phyloP scores from a whole-genome alignment of 1,284 basidiomycete species.

The Trametes versicolor region DNA sequence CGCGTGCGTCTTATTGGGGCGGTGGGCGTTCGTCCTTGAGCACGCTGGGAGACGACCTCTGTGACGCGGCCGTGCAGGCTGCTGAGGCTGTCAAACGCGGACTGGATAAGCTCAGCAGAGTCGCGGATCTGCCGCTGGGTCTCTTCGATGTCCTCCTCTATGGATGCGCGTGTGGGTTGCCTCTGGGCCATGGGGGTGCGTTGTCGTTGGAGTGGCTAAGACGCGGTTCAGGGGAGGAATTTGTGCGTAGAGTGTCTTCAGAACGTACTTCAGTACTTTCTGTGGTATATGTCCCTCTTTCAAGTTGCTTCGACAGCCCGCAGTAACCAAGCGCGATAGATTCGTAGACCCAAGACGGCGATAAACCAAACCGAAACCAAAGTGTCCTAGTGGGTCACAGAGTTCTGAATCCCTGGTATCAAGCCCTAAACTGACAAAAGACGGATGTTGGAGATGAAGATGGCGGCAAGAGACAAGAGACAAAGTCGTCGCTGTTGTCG shows the following conservation, averaged over 20 bases:
- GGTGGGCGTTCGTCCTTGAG: constrained; percentile 4
- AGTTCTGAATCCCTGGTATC: neutral
- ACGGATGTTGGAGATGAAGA: neutral
- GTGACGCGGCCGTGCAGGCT: constrained; percentile 26
- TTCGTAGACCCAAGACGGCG: neutral
- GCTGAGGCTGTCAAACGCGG: constrained; percentile 30
- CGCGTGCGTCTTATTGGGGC: neutral
- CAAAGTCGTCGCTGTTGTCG: constrained; percentile 6
- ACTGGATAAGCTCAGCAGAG: constrained; percentile 30
- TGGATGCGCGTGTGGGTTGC: constrained; percentile 5
- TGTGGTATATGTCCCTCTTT: neutral
- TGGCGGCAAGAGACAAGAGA: neutral
- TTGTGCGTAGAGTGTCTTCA: neutral
- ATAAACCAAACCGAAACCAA: neutral
- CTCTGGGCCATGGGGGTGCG: neutral
- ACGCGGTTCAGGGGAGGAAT: neutral
- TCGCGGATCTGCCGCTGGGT: constrained; percentile 29
- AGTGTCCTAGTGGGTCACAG: neutral
- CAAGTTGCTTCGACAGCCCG: neutral
- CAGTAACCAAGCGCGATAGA: neutral
- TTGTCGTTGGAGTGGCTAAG: neutral
- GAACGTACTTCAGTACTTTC: neutral
- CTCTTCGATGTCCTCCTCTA: constrained; percentile 33
- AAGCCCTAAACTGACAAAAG: neutral
- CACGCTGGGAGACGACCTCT: constrained; percentile 17